These are phyloP conservation scores for Lentithecium fluviatile DNA, from an alignment of 495 filamentous ascomycete species.

Conservation along the genomic window DNA sequence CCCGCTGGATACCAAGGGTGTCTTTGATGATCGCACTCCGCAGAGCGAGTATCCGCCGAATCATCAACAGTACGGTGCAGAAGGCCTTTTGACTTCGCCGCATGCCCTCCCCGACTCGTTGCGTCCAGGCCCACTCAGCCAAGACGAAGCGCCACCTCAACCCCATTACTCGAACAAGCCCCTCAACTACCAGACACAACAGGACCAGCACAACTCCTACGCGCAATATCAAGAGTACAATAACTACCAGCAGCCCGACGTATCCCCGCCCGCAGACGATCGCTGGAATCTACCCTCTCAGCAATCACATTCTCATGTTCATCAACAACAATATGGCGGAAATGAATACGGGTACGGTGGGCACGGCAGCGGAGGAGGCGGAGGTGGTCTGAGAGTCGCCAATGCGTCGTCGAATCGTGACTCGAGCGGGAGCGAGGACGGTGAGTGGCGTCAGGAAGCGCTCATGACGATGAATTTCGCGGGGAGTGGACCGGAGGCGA, in stretches of 20 bases:
- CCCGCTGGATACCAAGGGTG: constrained; percentile 31
- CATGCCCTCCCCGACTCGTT: background rate
- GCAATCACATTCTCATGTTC: background rate
- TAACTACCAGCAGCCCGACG: background rate
- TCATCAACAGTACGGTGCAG: constrained; percentile 6
- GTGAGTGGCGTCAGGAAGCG: constrained; percentile 43
- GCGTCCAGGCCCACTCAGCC: background rate
- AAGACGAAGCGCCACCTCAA: no score
- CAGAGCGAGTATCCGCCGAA: constrained; percentile 3
- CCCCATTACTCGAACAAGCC: background rate
- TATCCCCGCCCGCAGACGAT: background rate
- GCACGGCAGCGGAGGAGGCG: background rate
- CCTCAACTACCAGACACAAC: background rate
- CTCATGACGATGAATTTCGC: constrained; percentile 42
- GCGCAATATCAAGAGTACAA: background rate
- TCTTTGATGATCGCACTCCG: constrained; percentile 22
- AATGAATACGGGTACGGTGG: background rate
- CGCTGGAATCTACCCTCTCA: constrained; percentile 22
- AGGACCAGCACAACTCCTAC: background rate
- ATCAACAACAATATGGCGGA: background rate
- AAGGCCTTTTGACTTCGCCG: background rate
- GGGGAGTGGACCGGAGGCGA: constrained; percentile 13
- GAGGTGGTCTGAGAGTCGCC: constrained; percentile 40
- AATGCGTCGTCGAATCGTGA: constrained; percentile 26
- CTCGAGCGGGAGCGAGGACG: constrained; percentile 14